Evolutionary conservation across 2,329 filamentous ascomycete genomes (phyloP).

Genomic region (Scedosporium boydii): DNA sequence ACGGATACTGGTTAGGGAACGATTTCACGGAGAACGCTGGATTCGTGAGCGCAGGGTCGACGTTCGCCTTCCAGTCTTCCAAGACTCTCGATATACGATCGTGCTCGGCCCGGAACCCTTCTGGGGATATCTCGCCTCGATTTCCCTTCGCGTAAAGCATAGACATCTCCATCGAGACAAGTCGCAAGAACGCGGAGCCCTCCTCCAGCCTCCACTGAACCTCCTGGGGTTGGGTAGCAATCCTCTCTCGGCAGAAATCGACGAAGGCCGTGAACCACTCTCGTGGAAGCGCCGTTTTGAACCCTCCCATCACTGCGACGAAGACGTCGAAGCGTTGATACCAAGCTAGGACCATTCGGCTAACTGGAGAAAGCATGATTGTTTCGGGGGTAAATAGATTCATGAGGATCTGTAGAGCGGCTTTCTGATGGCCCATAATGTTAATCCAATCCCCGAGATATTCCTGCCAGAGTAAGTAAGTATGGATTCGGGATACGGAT

Average conservation of each 20-base stretch:
- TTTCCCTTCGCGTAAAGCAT: constrained; percentile 62
- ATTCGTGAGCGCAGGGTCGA: constrained; percentile 55
- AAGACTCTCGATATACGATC: constrained; percentile 38
- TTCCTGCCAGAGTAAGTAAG: constrained; percentile 49
- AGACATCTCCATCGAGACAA: constrained; percentile 73
- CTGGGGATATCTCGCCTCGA: constrained; percentile 51
- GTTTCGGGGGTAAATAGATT: constrained; percentile 70
- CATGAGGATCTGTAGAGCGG: constrained; percentile 72
- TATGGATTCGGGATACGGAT: constrained; percentile 7
- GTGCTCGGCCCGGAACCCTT: constrained; percentile 58
- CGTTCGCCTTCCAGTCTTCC: constrained; percentile 39
- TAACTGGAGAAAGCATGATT: constrained; percentile 59
- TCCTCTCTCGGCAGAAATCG: constrained; percentile 52
- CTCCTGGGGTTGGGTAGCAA: constrained; percentile 49
- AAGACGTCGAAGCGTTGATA: constrained; percentile 84
- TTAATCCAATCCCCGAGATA: constrained; percentile 95
- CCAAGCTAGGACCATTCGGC: constrained; percentile 74
- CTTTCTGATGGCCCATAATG: constrained; percentile 83
- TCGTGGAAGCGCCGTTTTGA: constrained; percentile 60
- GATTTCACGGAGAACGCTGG: constrained; percentile 52
- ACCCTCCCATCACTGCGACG: constrained; percentile 72
- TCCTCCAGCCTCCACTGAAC: constrained; percentile 58
- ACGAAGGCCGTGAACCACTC: constrained; percentile 68
- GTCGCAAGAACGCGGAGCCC: constrained; percentile 54
- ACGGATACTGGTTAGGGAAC: constrained; percentile 43